Percentiles rank a stretch among this genome's conserved stretches.
Conservation (phyloP, 768 basidiomycete species). For the Mycena olivaceomarginata region DNA sequence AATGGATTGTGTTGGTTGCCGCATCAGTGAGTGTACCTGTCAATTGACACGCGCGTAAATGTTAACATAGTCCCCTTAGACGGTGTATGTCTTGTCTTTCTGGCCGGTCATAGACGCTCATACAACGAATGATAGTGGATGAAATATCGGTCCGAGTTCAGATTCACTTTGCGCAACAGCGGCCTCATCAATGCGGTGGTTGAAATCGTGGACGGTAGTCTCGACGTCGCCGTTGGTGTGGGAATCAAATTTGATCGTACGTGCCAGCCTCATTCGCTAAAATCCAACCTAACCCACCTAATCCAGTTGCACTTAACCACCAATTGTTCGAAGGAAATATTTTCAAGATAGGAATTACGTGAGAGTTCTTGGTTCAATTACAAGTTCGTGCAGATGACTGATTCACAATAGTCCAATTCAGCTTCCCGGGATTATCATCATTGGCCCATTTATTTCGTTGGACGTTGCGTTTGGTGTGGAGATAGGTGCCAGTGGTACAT, state of each 20-base stretch:
- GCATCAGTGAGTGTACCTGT: background rate
- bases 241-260: background rate
- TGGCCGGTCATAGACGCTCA: no score
- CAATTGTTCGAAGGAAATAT: no score
- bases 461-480: background rate
- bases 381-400: no score
- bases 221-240: background rate
- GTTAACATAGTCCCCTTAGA: background rate
- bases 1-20: background rate
- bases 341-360: no score
- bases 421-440: constrained; percentile 4
- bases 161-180: background rate
- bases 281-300: no score
- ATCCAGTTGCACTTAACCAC: no score
- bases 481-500: background rate
- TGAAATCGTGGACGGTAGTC: background rate
- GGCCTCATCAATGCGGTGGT: background rate
- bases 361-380: no score
- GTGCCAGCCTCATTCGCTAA: background rate
- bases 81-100: background rate
- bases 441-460: background rate
- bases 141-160: background rate
- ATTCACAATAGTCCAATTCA: background rate
- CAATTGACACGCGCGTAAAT: background rate
- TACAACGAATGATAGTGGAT: background rate